Percentiles rank a stretch among this genome's conserved stretches.
These are phyloP conservation scores for Vicia faba DNA, from an alignment of 306 rosid genomes.

Conservation along the genomic window DNA sequence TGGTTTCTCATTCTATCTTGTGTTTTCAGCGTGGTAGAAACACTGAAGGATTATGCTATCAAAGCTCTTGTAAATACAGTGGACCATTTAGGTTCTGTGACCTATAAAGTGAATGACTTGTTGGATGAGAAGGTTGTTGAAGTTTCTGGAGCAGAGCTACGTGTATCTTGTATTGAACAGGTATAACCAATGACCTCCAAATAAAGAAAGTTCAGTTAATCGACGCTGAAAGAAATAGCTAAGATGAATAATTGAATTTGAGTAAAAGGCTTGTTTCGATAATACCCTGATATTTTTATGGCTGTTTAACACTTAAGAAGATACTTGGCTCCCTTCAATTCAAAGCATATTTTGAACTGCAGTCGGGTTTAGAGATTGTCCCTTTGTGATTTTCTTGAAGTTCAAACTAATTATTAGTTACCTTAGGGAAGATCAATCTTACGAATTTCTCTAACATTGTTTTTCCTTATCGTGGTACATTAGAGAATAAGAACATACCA, in stretches of 20 bases:
- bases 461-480: constrained; percentile 32
- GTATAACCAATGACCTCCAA: constrained; percentile 41
- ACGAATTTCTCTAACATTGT: constrained; percentile 10
- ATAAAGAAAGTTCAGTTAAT: constrained; percentile 12
- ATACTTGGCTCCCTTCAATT: no score
- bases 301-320: no score
- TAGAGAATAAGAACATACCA: constrained; percentile 91
- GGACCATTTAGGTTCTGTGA: constrained; percentile 96
- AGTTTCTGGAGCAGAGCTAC: constrained; percentile 84
- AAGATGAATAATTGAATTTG: constrained; percentile 18
- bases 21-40: constrained; percentile 79
- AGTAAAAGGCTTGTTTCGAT: no score
- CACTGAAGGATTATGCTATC: constrained; percentile 92
- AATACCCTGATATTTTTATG: no score
- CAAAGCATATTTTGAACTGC: no score
- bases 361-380: no score
- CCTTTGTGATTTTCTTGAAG: no score
- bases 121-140: constrained; percentile 94
- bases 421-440: constrained; percentile 30
- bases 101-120: constrained; percentile 88
- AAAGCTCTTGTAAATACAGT: constrained; percentile 98
- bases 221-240: constrained; percentile 6
- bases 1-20: constrained; percentile 22
- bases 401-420: constrained; percentile 20
- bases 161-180: constrained; percentile 95